Base-by-base conservation (phyloP, 768 basidiomycete genomes). In the Tylopilus cervinicoccineus region DNA sequence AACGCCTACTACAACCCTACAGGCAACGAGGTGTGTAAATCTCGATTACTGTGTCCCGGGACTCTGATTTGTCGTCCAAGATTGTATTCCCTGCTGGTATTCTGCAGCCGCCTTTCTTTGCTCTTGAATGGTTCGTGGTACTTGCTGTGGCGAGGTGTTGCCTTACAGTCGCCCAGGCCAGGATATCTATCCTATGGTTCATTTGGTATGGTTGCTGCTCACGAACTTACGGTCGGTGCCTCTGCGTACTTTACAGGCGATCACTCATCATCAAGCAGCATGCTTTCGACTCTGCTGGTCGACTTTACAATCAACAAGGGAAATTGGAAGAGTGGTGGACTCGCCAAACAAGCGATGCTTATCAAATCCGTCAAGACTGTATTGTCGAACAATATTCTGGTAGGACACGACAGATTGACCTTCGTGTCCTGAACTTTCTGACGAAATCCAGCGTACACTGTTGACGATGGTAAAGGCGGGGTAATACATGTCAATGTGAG, bases 31-130 rank as follows among this genome's bases (percentile, higher is more conserved):
- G 88, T 88, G 51, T 32, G 69, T 43, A 19, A 10, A 28, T 48
- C 19, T 13, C 11, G 22, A 13, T 32, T 12, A 6, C 6, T 20
- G 4, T 2, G 32, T 39, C 11, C 13, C n/a, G 14, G n/a, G 12
- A 29, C 41, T 44, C 13, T 1, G 6, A 47, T 27, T 44, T 37
- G 24, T 5, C 40, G n/a, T 23, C 13, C 38, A 50, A 90, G 85
- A 93, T 94, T 43, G 90, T 93, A 19, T 97, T 99, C 72, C 94
- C 96, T 9, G 95, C 96, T 19, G 96, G 96, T 22, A 93, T 98
- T 59, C 70, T 98, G 16, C 91, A 86, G 54, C 85, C 90, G 2
- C 94, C 94, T 0, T 97, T 93, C 78, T 97, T 93, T 74, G 79
- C 78, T 5, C 72, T 79, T 44, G 74, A 81, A 47, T 95, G 92